These are phyloP conservation scores for Phalaenopsis hybrid DNA, from an alignment of 116 monocot species.

Conservation along the genomic window DNA sequence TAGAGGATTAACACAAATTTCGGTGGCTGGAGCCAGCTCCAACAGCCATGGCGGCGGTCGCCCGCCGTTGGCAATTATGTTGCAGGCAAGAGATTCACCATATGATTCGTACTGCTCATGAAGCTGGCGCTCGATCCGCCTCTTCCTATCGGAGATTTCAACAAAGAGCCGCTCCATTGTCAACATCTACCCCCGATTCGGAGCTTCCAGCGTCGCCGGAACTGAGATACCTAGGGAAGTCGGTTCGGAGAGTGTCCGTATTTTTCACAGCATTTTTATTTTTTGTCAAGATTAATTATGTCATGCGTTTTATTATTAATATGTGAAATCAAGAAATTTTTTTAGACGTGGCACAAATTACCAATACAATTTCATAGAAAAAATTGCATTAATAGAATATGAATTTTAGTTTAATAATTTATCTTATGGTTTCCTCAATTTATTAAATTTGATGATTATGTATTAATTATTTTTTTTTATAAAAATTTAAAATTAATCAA, in stretches of 20 bases:
- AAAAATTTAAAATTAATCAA: too few relatives aligned
- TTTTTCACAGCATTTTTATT: too few relatives aligned
- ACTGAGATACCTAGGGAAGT: background rate
- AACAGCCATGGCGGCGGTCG: constrained; percentile 37
- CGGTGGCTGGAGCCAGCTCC: constrained; percentile 6
- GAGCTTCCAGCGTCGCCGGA: background rate
- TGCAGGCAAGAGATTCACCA: constrained; percentile 24
- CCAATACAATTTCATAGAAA: too few relatives aligned
- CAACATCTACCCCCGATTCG: background rate
- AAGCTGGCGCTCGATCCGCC: constrained; percentile 27
- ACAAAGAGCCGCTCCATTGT: constrained; percentile 50
- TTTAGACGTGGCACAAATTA: too few relatives aligned
- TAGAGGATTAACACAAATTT: constrained; percentile 6
- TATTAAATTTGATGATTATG: too few relatives aligned
- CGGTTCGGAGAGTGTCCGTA: background rate
- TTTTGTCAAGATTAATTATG: too few relatives aligned
- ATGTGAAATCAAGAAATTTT: too few relatives aligned
- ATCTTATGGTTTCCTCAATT: too few relatives aligned
- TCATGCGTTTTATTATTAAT: too few relatives aligned
- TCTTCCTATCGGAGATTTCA: constrained; percentile 37
- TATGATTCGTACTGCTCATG: constrained; percentile 32
- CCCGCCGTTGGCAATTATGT: constrained; percentile 25
- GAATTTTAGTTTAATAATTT: too few relatives aligned
- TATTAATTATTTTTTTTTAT: too few relatives aligned
- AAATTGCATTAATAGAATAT: too few relatives aligned